phyloP scores from a whole-genome alignment of 805 yeast species.

The Saccharomycopsis sp. region DNA sequence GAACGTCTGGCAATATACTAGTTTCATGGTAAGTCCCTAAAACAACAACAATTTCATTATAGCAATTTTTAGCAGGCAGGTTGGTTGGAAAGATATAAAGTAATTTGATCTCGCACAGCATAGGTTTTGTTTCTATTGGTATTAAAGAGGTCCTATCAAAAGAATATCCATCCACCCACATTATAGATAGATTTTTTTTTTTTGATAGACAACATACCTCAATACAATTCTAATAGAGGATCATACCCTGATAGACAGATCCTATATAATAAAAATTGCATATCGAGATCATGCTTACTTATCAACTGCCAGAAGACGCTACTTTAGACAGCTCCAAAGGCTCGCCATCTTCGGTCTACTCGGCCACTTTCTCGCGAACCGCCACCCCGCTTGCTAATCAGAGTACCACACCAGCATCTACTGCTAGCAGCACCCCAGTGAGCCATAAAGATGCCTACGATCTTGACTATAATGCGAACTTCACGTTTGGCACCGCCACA shows the following conservation, averaged over 20 bases:
- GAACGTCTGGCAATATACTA: too few relatives aligned
- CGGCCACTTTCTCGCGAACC: conserved; percentile 15
- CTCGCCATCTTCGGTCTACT: conserved; percentile 17
- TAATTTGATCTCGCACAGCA: neutral
- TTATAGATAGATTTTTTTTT: too few relatives aligned
- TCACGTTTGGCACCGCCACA: conserved; percentile 1
- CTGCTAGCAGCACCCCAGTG: conserved; percentile 19
- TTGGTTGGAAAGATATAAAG: too few relatives aligned
- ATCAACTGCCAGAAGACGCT: neutral
- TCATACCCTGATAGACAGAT: too few relatives aligned
- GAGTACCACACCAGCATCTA: conserved; percentile 13
- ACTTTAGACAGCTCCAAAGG: neutral
- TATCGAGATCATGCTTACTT: neutral
- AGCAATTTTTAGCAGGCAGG: too few relatives aligned
- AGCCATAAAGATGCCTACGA: conserved; percentile 8
- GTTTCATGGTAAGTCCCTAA: neutral
- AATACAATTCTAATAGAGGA: too few relatives aligned
- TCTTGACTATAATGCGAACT: conserved; percentile 1
- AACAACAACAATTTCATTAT: too few relatives aligned
- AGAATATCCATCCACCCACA: too few relatives aligned
- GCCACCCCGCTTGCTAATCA: conserved; percentile 12
- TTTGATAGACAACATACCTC: too few relatives aligned
- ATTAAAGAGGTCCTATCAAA: too few relatives aligned
- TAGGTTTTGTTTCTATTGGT: too few relatives aligned
- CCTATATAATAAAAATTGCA: too few relatives aligned